phyloP scores from a whole-genome alignment of 2,329 filamentous ascomycete genomes.

The Ceratocystis cubensis region DNA sequence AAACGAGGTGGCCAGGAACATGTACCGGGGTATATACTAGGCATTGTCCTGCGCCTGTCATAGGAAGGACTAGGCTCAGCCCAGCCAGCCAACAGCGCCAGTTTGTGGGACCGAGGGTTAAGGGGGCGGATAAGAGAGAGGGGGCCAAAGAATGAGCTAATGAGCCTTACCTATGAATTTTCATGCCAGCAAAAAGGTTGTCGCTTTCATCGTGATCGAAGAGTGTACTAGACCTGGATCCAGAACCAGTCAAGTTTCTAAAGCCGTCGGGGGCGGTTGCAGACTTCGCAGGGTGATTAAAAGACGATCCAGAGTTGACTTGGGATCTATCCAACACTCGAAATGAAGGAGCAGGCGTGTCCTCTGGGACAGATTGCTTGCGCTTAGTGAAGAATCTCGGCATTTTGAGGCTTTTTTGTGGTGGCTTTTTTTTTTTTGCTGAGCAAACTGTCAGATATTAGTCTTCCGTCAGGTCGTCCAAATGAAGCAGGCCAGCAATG shows the following conservation, averaged over 20 bases:
- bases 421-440: conserved; percentile 1
- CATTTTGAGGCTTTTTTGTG: conserved; percentile 35
- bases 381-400: conserved; percentile 51
- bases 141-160: conserved; percentile 23
- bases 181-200: conserved; percentile 47
- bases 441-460: conserved; percentile 4
- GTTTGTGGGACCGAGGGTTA: conserved; percentile 7
- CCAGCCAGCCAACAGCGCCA: background rate
- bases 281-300: conserved; percentile 16
- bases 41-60: conserved; percentile 8
- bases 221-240: conserved; percentile 31
- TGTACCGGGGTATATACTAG: conserved; percentile 9
- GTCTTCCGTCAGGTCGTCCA: background rate
- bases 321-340: conserved; percentile 45
- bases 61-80: background rate
- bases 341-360: conserved; percentile 41
- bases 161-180: conserved; percentile 41
- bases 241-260: conserved; percentile 37
- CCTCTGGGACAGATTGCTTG: conserved; percentile 46
- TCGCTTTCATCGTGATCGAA: conserved; percentile 37
- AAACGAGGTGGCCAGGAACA: conserved; percentile 16
- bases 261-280: conserved; percentile 32
- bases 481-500: background rate
- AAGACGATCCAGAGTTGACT: conserved; percentile 5
- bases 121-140: background rate